phyloP scores from a whole-genome alignment of 208 protist species.

The Trypanosoma mega region DNA sequence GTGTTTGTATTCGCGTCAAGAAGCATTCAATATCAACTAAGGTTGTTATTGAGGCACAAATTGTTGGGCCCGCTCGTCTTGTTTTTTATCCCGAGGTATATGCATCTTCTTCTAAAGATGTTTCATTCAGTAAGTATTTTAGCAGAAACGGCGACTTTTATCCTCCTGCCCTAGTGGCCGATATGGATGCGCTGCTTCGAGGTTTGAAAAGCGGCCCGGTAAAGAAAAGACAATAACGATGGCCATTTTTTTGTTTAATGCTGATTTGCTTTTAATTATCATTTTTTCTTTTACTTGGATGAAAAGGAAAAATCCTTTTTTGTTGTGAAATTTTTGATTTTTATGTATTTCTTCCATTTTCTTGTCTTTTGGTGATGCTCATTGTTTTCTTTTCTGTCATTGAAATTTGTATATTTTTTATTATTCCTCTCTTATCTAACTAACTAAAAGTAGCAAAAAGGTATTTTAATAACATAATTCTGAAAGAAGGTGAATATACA shows the following conservation, averaged over 20 bases:
- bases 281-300: no score
- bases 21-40: slow-evolving; percentile 29
- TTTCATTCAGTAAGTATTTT: slow-evolving; percentile 75
- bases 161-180: slow-evolving; percentile 53
- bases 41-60: slow-evolving; percentile 42
- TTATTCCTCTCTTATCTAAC: no score
- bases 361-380: no score
- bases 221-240: slow-evolving; percentile 25
- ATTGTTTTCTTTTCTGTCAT: no score
- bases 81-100: slow-evolving; percentile 36
- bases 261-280: background rate
- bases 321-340: no score
- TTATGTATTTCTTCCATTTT: no score
- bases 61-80: slow-evolving; percentile 36
- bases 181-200: slow-evolving; percentile 37
- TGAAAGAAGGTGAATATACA: no score
- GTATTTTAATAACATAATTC: no score
- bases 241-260: background rate
- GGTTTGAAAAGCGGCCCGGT: slow-evolving; percentile 4
- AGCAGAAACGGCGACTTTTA: slow-evolving; percentile 65
- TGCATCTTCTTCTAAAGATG: slow-evolving; percentile 40
- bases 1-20: slow-evolving; percentile 38
- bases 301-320: no score
- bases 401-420: no score
- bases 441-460: no score